Percentiles rank a stretch among this genome's conserved stretches.
phyloP scores from a whole-genome alignment of 192 early-diverging fungal species.

The Backusella morwellensis region DNA sequence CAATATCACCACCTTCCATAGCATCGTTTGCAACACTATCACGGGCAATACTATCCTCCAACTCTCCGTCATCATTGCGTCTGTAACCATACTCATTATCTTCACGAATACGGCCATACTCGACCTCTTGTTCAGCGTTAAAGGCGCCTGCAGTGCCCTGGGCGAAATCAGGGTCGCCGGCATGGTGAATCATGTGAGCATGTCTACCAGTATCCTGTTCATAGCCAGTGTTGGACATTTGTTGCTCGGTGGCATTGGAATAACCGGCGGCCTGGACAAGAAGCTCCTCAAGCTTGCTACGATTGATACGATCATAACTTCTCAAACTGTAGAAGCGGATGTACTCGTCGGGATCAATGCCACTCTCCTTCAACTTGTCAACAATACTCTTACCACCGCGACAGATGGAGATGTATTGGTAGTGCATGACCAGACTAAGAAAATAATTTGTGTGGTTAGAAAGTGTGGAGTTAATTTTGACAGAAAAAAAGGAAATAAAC shows the following conservation, averaged over 20 bases:
- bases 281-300: slow-evolving; percentile 13
- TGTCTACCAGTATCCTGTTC: not conserved
- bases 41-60: not conserved
- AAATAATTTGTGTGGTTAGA: not conserved
- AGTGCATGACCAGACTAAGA: slow-evolving; percentile 67
- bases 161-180: slow-evolving; percentile 29
- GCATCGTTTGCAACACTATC: slow-evolving; percentile 14
- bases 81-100: not conserved
- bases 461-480: not conserved
- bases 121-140: slow-evolving; percentile 20
- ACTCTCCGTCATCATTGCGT: not conserved
- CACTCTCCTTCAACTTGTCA: slow-evolving; percentile 50
- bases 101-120: slow-evolving; percentile 25
- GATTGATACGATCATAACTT: slow-evolving; percentile 71
- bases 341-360: slow-evolving; percentile 58
- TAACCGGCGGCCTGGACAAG: slow-evolving; percentile 25
- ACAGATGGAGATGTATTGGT: slow-evolving; percentile 78
- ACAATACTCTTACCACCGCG: slow-evolving; percentile 75
- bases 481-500: not conserved
- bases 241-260: not conserved
- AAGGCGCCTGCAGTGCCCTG: slow-evolving; percentile 13
- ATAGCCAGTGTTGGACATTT: slow-evolving; percentile 2
- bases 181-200: slow-evolving; percentile 15
- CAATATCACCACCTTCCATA: not conserved
- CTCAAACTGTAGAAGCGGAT: slow-evolving; percentile 79